Conservation (phyloP, 148 eudicot genomes). For the Cornus kousa region DNA sequence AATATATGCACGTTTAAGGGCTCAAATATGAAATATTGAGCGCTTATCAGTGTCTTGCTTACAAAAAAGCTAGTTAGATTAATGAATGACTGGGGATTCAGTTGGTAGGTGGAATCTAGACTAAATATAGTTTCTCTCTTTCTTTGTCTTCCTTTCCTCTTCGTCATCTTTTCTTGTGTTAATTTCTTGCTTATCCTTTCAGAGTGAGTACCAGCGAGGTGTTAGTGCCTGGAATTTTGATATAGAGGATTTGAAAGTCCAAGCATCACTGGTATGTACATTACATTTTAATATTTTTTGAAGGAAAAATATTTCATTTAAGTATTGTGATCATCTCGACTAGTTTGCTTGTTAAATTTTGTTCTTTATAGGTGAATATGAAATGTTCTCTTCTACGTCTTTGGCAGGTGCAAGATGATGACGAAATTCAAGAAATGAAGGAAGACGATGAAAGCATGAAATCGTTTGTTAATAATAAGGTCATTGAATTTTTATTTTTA, state of each 20-base stretch:
- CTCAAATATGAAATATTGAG: no score
- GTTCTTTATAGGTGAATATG: neutral
- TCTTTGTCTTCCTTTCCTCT: neutral
- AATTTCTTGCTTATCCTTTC: slow-evolving; percentile 22
- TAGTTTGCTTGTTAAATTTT: slow-evolving; percentile 6
- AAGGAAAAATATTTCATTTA: neutral
- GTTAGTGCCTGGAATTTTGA: slow-evolving; percentile 99
- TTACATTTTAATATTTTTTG: neutral
- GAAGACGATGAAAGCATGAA: slow-evolving; percentile 60
- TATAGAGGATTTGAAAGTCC: slow-evolving; percentile 80
- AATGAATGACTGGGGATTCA: neutral
- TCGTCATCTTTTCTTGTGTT: neutral
- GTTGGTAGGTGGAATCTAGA: neutral
- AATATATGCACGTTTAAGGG: no score
- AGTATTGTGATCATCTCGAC: slow-evolving; percentile 13
- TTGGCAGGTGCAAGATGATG: slow-evolving; percentile 83
- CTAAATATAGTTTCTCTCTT: neutral
- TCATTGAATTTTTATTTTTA: slow-evolving; percentile 15
- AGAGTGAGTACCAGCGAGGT: slow-evolving; percentile 98
- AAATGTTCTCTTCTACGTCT: slow-evolving; percentile 7
- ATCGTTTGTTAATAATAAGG: slow-evolving; percentile 50
- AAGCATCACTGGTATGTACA: slow-evolving; percentile 81
- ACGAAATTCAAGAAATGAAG: slow-evolving; percentile 58
- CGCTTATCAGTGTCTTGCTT: neutral
- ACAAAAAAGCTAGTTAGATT: no score